Evolutionary conservation across 169 alveolate genomes (phyloP), one percentile per base, ranked within the genome.

Genomic region (Plasmodium fragile): DNA sequence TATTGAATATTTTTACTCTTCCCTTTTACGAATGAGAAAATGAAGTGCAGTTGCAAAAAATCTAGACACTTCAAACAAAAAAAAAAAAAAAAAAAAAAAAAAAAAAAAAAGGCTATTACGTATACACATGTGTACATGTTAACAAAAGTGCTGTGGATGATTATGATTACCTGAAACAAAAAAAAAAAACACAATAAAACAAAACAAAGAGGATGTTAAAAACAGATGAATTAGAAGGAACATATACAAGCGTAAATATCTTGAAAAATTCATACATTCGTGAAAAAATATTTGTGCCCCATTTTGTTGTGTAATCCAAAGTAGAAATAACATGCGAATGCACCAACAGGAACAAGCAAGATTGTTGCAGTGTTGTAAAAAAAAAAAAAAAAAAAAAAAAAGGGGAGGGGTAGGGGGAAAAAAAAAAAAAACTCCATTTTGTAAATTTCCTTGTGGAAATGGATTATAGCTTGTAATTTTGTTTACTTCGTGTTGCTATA

Each of bases 351-450:
- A 39, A 77, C 81, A 45, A 45, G 11, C 70, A 87, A 87, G 81
- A 65, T 36, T 82, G 73, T 87, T 77, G 87, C 93, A 87, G 41
- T 77, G 93, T 87, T 87, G 93, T 87, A 87, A 87, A 87, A 87
- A 87, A 87, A 87, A 87, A n/a, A n/a, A n/a, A n/a, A n/a, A n/a
- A n/a, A n/a, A n/a, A n/a, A 87, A 77, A 59, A 45, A 45, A 45
- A 45, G n/a, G n/a, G n/a, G n/a, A n/a, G n/a, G n/a, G 18, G 39
- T 1, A 2, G 49, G 49, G 49, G 11, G 49, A 2, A 2, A 2
- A 2, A 36, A 77, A 77, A 77, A 77, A 13, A 55, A 81, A 30
- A 16, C 43, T 53, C 36, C 22, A 52, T 81, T 28, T 52, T 55
- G 13, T 41, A 30, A 30, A 28, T 41, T 52, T 81, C 16, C 70